phyloP scores from a whole-genome alignment of 1,284 basidiomycete genomes.

The Ganoderma meredithae region DNA sequence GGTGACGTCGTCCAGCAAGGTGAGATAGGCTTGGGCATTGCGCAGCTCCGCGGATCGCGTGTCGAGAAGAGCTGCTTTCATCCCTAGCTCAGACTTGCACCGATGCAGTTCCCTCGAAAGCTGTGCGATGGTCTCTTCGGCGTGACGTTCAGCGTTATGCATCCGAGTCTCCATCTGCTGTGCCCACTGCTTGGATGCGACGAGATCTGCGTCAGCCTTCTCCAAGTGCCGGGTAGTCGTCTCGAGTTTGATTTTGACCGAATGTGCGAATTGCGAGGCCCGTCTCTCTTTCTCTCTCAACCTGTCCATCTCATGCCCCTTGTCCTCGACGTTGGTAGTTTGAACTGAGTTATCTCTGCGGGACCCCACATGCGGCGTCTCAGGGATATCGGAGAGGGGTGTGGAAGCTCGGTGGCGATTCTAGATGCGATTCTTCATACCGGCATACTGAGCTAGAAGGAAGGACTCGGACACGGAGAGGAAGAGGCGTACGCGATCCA shows the following conservation, averaged over 20 bases:
- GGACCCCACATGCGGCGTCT: neutral
- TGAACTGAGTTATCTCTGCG: neutral
- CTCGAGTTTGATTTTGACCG: neutral
- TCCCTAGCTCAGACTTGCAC: neutral
- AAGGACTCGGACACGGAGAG: no score
- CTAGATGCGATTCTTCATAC: neutral
- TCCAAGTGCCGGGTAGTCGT: neutral
- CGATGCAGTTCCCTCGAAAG: neutral
- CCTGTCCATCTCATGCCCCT: neutral
- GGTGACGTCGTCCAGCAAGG: constrained; percentile 32
- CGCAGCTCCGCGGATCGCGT: constrained; percentile 33
- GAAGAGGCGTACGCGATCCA: neutral
- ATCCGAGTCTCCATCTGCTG: neutral
- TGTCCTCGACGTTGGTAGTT: neutral
- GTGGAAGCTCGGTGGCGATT: neutral
- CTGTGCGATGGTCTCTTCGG: neutral
- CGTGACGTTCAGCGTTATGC: neutral
- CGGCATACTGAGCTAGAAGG: neutral
- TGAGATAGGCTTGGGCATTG: constrained; percentile 35
- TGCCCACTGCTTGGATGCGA: neutral
- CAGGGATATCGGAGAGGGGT: neutral
- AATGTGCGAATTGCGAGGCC: neutral
- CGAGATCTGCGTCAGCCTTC: neutral
- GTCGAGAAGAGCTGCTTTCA: constrained; percentile 25
- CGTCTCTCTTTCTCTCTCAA: neutral